These are phyloP conservation scores for Tetradesmus lagerheimii DNA, from an alignment of 139 green algal species.

Conservation along the genomic window DNA sequence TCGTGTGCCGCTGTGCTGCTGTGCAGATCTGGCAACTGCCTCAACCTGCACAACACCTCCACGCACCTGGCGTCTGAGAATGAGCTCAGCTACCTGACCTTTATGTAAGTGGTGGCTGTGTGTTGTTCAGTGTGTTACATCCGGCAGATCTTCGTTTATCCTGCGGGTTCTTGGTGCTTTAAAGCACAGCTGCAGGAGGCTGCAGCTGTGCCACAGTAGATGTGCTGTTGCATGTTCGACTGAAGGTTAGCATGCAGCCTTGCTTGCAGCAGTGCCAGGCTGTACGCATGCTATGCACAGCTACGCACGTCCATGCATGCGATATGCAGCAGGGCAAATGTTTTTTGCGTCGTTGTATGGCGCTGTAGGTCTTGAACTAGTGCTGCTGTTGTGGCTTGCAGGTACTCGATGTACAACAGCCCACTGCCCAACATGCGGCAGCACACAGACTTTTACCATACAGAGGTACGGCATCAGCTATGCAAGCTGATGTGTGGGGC, in stretches of 20 bases:
- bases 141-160: too few species aligned
- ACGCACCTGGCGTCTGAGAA: neutral
- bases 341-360: too few species aligned
- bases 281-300: neutral
- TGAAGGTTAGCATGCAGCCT: neutral
- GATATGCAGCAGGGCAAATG: too few species aligned
- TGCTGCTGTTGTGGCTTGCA: neutral
- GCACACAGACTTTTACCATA: conserved; percentile 18
- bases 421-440: conserved; percentile 29
- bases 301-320: too few species aligned
- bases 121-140: too few species aligned
- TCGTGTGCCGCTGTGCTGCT: neutral
- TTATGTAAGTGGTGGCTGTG: conserved; percentile 16
- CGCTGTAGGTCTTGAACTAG: too few species aligned
- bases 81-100: conserved; percentile 4
- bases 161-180: neutral
- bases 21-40: conserved; percentile 9
- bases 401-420: conserved; percentile 22
- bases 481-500: neutral
- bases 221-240: neutral
- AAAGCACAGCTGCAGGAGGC: neutral
- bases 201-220: neutral
- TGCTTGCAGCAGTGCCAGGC: neutral
- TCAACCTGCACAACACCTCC: conserved; percentile 20
- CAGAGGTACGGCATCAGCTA: neutral